Percentiles rank a stretch among this genome's conserved stretches.
phyloP scores from a whole-genome alignment of 306 rosid species.

The Styphnolobium japonicum region DNA sequence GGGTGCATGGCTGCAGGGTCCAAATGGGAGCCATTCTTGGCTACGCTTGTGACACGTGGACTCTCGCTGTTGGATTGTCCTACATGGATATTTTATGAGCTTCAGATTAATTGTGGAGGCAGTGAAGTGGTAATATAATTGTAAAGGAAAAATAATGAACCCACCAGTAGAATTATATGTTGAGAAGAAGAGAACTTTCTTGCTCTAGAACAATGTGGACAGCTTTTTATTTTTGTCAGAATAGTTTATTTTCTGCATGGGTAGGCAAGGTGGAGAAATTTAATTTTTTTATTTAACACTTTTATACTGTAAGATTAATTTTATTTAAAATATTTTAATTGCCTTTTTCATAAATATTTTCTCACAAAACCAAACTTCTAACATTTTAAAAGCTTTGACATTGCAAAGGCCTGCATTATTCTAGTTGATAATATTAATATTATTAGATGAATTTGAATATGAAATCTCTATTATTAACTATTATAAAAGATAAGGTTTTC shows the following conservation, averaged over 20 bases:
- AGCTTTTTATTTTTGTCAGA: neutral
- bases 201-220: neutral
- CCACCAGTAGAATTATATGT: neutral
- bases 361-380: no score
- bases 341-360: no score
- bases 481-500: no score
- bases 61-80: conserved; percentile 30
- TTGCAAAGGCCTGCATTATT: no score
- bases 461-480: no score
- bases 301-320: no score
- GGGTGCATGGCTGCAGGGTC: neutral
- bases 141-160: no score
- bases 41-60: conserved; percentile 74
- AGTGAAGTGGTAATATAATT: neutral
- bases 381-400: no score
- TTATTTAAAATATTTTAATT: no score
- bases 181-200: neutral
- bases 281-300: no score
- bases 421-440: no score
- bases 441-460: no score
- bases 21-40: conserved; percentile 40
- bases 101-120: conserved; percentile 46
- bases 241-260: neutral
- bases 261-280: neutral
- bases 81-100: conserved; percentile 27